A percentile compares a stretch with the other conserved stretches of the same genome.
phyloP scores from a whole-genome alignment of 2,329 filamentous ascomycete species.

The Pezicula neosporulosa region DNA sequence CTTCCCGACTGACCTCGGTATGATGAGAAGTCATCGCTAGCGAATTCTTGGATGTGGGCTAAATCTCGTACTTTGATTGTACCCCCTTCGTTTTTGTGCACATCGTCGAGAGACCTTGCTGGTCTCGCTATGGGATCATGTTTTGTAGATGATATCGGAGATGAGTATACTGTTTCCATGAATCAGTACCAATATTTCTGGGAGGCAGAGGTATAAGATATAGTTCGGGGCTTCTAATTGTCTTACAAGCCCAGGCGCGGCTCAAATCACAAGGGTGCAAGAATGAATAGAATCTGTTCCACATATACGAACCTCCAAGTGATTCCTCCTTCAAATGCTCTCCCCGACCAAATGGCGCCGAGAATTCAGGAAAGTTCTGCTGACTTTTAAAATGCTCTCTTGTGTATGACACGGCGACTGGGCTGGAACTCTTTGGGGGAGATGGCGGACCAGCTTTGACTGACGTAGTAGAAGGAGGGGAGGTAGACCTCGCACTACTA shows the following conservation, averaged over 20 bases:
- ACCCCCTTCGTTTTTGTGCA: conserved; percentile 30
- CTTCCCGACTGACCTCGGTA: conserved; percentile 47
- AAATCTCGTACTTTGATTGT: conserved; percentile 83
- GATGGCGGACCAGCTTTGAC: conserved; percentile 20
- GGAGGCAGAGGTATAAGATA: background rate
- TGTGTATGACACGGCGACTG: conserved; percentile 13
- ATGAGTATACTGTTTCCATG: conserved; percentile 5
- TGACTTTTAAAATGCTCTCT: conserved; percentile 24
- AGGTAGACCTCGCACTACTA: conserved; percentile 4
- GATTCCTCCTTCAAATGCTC: conserved; percentile 6
- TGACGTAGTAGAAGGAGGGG: background rate
- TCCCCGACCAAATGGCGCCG: conserved; percentile 10
- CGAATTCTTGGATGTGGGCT: conserved; percentile 86
- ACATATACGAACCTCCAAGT: background rate
- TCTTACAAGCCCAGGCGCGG: too few species aligned
- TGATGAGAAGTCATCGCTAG: conserved; percentile 69
- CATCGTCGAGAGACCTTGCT: conserved; percentile 30
- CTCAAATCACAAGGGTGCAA: too few species aligned
- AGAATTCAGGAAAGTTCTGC: conserved; percentile 17
- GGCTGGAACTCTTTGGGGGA: conserved; percentile 25
- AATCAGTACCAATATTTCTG: conserved; percentile 6
- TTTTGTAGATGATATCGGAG: conserved; percentile 4
- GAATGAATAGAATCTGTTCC: too few species aligned
- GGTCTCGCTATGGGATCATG: conserved; percentile 18
- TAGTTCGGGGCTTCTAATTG: too few species aligned